These are phyloP conservation scores for Chloris gayana DNA, from an alignment of 176 grass and related monocot genomes.

Conservation along the genomic window DNA sequence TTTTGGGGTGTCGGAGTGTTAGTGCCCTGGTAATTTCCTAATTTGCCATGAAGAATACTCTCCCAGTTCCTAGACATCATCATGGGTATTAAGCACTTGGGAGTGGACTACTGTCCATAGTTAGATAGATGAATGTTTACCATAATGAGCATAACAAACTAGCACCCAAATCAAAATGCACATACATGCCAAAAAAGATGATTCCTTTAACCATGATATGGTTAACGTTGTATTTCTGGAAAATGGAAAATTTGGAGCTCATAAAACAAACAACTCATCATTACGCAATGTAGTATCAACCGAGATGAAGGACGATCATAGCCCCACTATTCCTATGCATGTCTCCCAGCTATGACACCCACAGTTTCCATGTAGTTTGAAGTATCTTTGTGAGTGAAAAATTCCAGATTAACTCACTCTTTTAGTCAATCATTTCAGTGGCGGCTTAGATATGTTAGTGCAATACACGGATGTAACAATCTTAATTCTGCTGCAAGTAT, in stretches of 20 bases:
- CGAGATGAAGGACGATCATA: neutral
- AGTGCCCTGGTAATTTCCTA: neutral
- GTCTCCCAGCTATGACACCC: neutral
- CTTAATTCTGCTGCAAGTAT: slow-evolving; percentile 22
- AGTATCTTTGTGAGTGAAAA: neutral
- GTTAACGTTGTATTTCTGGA: neutral
- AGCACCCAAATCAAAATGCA: neutral
- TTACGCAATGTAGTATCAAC: neutral
- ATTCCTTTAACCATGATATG: neutral
- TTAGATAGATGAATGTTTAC: neutral
- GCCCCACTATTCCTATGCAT: neutral
- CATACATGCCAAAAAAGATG: neutral
- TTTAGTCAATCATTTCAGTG: neutral
- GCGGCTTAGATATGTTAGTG: neutral
- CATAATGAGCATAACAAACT: neutral
- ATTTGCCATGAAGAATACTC: neutral
- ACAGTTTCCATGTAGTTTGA: neutral
- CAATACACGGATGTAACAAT: neutral
- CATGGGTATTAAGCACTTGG: no score
- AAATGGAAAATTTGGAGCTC: neutral
- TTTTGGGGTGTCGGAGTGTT: neutral
- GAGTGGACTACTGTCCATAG: neutral
- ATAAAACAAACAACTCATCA: neutral
- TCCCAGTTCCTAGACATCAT: no score
- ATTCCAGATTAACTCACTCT: neutral